Conservation (phyloP, 352 stramenopile genomes). For the Globisporangium spinosum region DNA sequence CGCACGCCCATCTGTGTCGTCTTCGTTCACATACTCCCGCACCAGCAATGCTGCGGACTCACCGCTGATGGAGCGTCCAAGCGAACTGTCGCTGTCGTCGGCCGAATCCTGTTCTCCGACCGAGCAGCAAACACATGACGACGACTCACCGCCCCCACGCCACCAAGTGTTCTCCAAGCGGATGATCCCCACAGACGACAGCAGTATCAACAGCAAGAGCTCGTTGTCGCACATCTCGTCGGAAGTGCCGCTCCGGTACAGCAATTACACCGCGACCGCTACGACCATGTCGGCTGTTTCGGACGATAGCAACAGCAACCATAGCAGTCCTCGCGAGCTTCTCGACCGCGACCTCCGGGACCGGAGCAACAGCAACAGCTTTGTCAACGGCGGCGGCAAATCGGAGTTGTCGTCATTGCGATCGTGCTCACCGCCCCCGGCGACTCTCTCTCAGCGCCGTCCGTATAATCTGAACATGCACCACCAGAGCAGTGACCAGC, state of each 20-base stretch:
- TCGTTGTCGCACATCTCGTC: neutral
- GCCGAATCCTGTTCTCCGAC: neutral
- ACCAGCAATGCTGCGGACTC: neutral
- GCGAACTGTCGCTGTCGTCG: neutral
- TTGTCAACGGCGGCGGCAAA: neutral
- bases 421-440: neutral
- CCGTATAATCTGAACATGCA: neutral
- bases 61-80: neutral
- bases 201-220: neutral
- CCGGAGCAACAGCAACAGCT: neutral
- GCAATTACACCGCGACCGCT: neutral
- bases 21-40: neutral
- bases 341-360: neutral
- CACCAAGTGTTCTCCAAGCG: neutral
- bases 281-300: neutral
- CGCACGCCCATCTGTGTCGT: neutral
- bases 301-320: neutral
- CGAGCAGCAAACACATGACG: neutral
- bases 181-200: neutral
- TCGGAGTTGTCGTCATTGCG: constrained; percentile 1
- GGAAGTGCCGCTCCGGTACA: neutral
- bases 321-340: neutral
- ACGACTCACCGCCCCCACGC: neutral
- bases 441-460: neutral
- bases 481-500: neutral